Evolutionary conservation across 768 basidiomycete species (phyloP), one percentile per base, ranked within the genome.

Genomic region (Tylopilus plumbeoviolaceoides): DNA sequence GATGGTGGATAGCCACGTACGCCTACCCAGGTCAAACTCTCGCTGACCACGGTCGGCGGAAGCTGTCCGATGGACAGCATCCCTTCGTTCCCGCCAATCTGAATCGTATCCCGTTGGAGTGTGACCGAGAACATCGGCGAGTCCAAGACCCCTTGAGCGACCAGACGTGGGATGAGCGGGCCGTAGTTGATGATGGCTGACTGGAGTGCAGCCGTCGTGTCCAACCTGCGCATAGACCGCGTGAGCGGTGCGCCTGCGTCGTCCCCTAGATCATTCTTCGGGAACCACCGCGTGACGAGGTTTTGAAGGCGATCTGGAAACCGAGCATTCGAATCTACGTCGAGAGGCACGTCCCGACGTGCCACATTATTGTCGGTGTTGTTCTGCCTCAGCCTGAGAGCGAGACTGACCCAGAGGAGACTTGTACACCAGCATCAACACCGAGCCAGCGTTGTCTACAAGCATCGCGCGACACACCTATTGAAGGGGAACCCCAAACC

Each of bases 401-500:
- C 77, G 4, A 76, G 48, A 15, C 73, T 55, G 35, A 64, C 67
- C 78, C 77, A 81, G 21, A 83, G 72, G 12, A 75, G 72, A 58
- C 80, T 83, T 20, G 38, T 48, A 44, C 23, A 33, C 31, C 7
- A 6, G n/a, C 17, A 48, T 56, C 40, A 54, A 44, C 11, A 53
- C n/a, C 17, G 6, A 12, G n/a, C 9, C 23, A 38, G 14, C 9
- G n/a, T 18, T 21, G 0, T 41, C 7, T 33, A 20, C 20, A 45
- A 30, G 35, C 8, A 49, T 17, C 20, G 45, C 31, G 15, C 12
- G 5, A 57, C 72, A 14, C 23, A 85, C 87, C 87, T 89, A 56
- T 84, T 85, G 14, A 79, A 63, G 4, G 88, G 86, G 57, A 90
- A 90, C 0, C 89, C 88, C 10, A 89, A 72, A 0, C 89, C 89